These are phyloP conservation scores for Cytospora schulzeri DNA, from an alignment of 2,329 filamentous ascomycete genomes.

Conservation along the genomic window DNA sequence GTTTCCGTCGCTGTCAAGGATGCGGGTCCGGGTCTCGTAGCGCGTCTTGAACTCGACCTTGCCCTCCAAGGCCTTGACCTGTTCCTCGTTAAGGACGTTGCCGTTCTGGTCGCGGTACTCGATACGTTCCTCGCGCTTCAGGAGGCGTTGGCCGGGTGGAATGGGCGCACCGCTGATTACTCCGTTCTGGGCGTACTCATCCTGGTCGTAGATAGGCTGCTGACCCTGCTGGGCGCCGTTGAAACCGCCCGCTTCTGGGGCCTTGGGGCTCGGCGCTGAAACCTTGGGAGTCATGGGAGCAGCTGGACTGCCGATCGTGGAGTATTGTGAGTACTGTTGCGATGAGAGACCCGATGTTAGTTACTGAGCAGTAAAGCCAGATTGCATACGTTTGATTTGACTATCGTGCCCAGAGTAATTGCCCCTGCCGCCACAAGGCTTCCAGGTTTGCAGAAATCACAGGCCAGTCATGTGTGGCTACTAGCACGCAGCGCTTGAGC, in stretches of 20 bases:
- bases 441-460: conserved; percentile 1
- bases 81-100: conserved; percentile 80
- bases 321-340: conserved; percentile 53
- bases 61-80: conserved; percentile 82
- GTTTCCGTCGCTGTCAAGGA: conserved; percentile 79
- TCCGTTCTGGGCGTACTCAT: conserved; percentile 29
- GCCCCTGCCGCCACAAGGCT: conserved; percentile 26
- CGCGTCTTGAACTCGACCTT: conserved; percentile 95
- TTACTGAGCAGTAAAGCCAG: conserved; percentile 9
- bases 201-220: conserved; percentile 29
- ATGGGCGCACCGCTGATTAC: conserved; percentile 52
- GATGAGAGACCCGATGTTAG: conserved; percentile 3
- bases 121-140: conserved; percentile 73
- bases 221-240: conserved; percentile 26
- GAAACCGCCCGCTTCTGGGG: conserved; percentile 23
- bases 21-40: conserved; percentile 89
- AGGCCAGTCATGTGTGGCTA: conserved; percentile 9
- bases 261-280: conserved; percentile 28
- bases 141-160: conserved; percentile 51
- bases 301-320: conserved; percentile 25
- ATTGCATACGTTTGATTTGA: conserved; percentile 1
- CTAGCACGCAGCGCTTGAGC: conserved; percentile 16
- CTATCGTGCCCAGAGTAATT: background rate
- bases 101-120: conserved; percentile 96
- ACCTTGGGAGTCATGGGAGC: conserved; percentile 18